Evolutionary conservation across 2,329 filamentous ascomycete species (phyloP).

Genomic region (Escovopsis sp.): DNA sequence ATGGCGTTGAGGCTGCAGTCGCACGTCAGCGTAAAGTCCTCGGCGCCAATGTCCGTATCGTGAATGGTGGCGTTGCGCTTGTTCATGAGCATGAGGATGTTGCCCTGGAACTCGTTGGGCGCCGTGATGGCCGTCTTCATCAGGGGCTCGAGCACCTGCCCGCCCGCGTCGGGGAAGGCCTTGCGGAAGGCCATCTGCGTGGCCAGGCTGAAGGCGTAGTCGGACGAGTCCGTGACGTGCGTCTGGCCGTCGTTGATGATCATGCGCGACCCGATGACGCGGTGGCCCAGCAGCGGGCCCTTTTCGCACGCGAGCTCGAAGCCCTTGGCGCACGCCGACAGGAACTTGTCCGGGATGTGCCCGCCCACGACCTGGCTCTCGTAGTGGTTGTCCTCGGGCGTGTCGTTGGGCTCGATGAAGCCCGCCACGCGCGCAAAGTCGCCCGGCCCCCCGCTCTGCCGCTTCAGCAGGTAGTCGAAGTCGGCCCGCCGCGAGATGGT

Average conservation of each 20-base stretch:
- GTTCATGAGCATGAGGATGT: constrained; percentile 86
- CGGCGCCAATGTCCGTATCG: constrained; percentile 83
- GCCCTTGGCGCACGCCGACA: constrained; percentile 88
- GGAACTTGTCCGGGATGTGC: constrained; percentile 86
- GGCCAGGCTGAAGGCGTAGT: constrained; percentile 88
- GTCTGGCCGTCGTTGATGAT: constrained; percentile 91
- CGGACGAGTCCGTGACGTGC: constrained; percentile 93
- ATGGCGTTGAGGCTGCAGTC: constrained; percentile 93
- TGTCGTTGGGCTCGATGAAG: constrained; percentile 73
- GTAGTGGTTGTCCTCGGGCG: constrained; percentile 63
- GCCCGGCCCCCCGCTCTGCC: constrained; percentile 88
- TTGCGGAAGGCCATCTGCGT: constrained; percentile 96
- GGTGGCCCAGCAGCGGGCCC: constrained; percentile 84
- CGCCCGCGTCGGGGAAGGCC: constrained; percentile 67
- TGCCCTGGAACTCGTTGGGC: constrained; percentile 94
- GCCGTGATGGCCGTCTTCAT: constrained; percentile 98
- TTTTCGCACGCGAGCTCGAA: constrained; percentile 72
- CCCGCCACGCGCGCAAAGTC: constrained; percentile 89
- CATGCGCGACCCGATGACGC: constrained; percentile 80
- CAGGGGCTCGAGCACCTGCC: constrained; percentile 79
- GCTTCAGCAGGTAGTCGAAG: constrained; percentile 89
- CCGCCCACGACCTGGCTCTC: constrained; percentile 80
- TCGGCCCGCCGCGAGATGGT: constrained; percentile 67
- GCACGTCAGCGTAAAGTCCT: constrained; percentile 85
- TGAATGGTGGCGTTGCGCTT: constrained; percentile 92